Conservation (phyloP, 208 protist genomes). For the Leishmania tropica region DNA sequence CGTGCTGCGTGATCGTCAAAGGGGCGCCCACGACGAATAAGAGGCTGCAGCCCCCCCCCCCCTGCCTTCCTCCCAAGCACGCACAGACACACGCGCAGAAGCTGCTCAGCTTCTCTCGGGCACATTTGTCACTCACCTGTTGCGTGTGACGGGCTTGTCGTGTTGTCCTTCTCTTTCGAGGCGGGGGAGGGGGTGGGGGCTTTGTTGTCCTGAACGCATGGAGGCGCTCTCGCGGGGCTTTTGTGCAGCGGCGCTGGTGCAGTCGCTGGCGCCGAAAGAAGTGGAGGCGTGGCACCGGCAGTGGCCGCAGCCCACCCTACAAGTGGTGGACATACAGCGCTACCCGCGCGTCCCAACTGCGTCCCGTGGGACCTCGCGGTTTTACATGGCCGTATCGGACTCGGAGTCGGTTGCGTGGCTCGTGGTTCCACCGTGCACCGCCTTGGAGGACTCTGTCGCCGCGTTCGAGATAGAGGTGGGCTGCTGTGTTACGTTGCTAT, state of each 20-base stretch:
- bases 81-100: too few relatives aligned
- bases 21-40: background rate
- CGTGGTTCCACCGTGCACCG: constrained; percentile 53
- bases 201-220: constrained; percentile 22
- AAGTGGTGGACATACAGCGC: constrained; percentile 83
- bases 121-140: background rate
- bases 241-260: constrained; percentile 42
- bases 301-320: constrained; percentile 60
- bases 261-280: constrained; percentile 23
- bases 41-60: background rate
- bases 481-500: constrained; percentile 57
- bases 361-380: constrained; percentile 36
- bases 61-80: too few relatives aligned
- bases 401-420: constrained; percentile 62
- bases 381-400: constrained; percentile 80
- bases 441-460: constrained; percentile 55
- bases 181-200: too few relatives aligned
- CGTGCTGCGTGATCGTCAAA: background rate
- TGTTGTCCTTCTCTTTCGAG: background rate
- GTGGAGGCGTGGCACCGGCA: constrained; percentile 22
- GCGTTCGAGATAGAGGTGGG: constrained; percentile 77
- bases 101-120: background rate
- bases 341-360: constrained; percentile 35
- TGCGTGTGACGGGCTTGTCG: background rate
- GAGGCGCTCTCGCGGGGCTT: constrained; percentile 56